phyloP scores from a whole-genome alignment of 306 rosid genomes.

The Medicago lupulina region DNA sequence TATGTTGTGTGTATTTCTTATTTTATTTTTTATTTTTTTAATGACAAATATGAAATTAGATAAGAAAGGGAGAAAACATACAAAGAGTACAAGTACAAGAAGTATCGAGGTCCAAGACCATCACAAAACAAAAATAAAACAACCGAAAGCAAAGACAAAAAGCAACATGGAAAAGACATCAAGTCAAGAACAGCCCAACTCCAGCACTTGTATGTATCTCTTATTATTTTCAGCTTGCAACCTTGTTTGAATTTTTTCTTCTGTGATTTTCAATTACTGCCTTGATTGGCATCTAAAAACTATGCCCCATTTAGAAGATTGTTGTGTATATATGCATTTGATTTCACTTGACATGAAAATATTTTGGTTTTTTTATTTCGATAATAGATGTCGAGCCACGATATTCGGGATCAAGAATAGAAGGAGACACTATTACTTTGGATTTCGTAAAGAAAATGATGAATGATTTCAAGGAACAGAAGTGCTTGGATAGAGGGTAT shows the following conservation, averaged over 20 bases:
- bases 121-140: too few relatives aligned
- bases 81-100: too few relatives aligned
- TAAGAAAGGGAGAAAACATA: too few relatives aligned
- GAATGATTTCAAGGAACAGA: conserved; percentile 94
- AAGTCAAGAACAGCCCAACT: too few relatives aligned
- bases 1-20: too few relatives aligned
- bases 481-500: conserved; percentile 86
- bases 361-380: conserved; percentile 43
- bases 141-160: too few relatives aligned
- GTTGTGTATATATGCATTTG: conserved; percentile 13
- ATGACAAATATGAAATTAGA: too few relatives aligned
- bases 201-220: too few relatives aligned
- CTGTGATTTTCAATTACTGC: background rate
- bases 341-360: conserved; percentile 42
- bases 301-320: conserved; percentile 9
- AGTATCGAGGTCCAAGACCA: too few relatives aligned
- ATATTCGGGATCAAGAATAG: conserved; percentile 92
- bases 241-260: conserved; percentile 13
- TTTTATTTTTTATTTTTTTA: too few relatives aligned
- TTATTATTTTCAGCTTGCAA: conserved; percentile 28
- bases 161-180: too few relatives aligned
- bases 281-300: conserved; percentile 35
- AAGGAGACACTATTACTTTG: conserved; percentile 84
- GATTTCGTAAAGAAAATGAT: conserved; percentile 96
- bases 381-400: conserved; percentile 88